Conservation (phyloP, 768 basidiomycete genomes). For the Lentinula edodes region DNA sequence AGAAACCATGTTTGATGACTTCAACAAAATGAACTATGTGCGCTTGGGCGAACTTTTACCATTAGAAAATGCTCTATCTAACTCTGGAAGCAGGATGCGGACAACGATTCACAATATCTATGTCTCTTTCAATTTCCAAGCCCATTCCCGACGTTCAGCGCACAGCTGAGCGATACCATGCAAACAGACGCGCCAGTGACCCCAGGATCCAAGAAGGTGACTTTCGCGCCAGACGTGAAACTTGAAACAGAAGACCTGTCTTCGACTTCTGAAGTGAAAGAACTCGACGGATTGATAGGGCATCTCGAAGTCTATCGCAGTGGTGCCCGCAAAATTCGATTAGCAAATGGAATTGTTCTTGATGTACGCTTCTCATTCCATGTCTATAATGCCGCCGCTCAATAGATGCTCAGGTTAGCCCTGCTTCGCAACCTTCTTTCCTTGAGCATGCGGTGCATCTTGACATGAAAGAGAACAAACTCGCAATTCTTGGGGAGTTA, state of each 20-base stretch:
- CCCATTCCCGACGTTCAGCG: constrained; percentile 73
- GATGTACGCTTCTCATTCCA: constrained; percentile 49
- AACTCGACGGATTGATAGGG: constrained; percentile 70
- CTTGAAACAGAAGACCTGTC: constrained; percentile 27
- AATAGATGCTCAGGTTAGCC: constrained; percentile 50
- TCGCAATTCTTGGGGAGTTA: constrained; percentile 80
- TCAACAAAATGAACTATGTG: constrained; percentile 35
- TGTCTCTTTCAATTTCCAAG: constrained; percentile 90
- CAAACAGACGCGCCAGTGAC: constrained; percentile 16
- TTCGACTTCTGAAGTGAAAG: constrained; percentile 21
- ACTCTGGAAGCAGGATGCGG: not conserved
- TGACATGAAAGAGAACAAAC: constrained; percentile 49
- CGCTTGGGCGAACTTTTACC: not conserved
- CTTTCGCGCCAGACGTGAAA: constrained; percentile 62
- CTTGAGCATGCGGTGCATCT: constrained; percentile 82
- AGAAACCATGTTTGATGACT: constrained; percentile 74
- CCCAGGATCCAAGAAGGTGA: constrained; percentile 43
- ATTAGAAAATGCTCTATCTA: not conserved
- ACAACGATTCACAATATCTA: constrained; percentile 39
- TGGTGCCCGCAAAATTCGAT: constrained; percentile 81
- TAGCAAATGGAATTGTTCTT: constrained; percentile 75
- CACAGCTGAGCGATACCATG: constrained; percentile 27
- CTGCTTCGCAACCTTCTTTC: constrained; percentile 82
- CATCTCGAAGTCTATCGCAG: constrained; percentile 81
- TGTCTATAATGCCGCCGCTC: not conserved